These are phyloP conservation scores for Epichloe festucae DNA, from an alignment of 2,329 filamentous ascomycete genomes.

Conservation along the genomic window DNA sequence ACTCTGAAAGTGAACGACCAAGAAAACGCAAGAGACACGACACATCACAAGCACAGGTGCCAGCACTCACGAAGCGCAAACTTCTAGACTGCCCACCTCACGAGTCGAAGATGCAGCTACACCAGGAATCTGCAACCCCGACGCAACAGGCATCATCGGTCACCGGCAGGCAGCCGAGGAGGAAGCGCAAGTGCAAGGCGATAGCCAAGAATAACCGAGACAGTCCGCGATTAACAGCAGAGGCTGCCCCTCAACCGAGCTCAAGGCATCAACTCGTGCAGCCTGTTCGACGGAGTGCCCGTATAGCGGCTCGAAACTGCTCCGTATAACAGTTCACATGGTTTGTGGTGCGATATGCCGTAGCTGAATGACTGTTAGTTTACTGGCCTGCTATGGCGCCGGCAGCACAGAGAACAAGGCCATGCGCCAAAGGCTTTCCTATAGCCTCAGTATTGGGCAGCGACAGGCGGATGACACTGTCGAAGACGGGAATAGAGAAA, in stretches of 20 bases:
- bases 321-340: neutral
- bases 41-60: neutral
- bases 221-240: neutral
- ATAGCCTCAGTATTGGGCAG: no score
- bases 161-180: no score
- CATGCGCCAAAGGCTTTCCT: no score
- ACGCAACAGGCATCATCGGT: no score
- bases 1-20: neutral
- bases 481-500: no score
- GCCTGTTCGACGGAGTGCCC: neutral
- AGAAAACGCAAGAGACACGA: neutral
- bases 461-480: no score
- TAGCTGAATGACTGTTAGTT: neutral
- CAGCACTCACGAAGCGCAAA: neutral
- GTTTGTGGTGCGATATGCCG: neutral
- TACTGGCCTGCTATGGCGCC: neutral
- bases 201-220: neutral
- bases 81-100: no score
- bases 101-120: no score
- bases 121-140: no score
- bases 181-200: neutral
- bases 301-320: neutral
- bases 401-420: no score
- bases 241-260: neutral
- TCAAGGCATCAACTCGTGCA: neutral